These are phyloP conservation scores for Leptographium radiaticola DNA, from an alignment of 2,329 filamentous ascomycete genomes.

Conservation along the genomic window DNA sequence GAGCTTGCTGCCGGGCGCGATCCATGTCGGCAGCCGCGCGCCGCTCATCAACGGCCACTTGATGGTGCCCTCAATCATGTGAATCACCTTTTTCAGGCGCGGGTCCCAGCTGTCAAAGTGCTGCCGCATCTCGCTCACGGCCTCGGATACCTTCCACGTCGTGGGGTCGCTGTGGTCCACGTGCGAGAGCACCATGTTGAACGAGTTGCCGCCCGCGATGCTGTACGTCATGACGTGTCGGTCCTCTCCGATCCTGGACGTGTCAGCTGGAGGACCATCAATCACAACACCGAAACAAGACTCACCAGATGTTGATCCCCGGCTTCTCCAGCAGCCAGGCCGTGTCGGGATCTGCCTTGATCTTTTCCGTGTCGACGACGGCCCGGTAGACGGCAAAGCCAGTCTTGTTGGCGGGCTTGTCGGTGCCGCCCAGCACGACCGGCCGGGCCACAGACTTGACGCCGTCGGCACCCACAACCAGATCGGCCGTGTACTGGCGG, in stretches of 20 bases:
- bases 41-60: constrained; percentile 24
- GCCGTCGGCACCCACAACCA: not conserved
- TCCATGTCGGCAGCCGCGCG: constrained; percentile 28
- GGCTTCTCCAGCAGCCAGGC: constrained; percentile 26
- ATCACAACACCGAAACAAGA: not conserved
- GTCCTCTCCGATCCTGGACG: constrained; percentile 24
- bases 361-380: constrained; percentile 13
- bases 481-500: not conserved
- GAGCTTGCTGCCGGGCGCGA: constrained; percentile 25
- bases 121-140: not conserved
- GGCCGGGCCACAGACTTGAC: not conserved
- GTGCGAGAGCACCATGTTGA: constrained; percentile 33
- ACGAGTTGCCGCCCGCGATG: constrained; percentile 26
- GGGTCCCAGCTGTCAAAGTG: constrained; percentile 28
- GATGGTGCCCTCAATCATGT: not conserved
- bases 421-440: not conserved
- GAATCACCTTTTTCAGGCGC: constrained; percentile 16
- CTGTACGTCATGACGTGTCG: constrained; percentile 32
- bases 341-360: constrained; percentile 21
- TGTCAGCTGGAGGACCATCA: not conserved
- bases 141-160: not conserved
- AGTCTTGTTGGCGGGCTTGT: not conserved
- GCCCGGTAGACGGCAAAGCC: constrained; percentile 2
- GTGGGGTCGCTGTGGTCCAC: constrained; percentile 21
- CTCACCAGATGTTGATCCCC: constrained; percentile 25